phyloP scores from a whole-genome alignment of 2,329 filamentous ascomycete species.

The Stachybotrys chlorohalonatus region DNA sequence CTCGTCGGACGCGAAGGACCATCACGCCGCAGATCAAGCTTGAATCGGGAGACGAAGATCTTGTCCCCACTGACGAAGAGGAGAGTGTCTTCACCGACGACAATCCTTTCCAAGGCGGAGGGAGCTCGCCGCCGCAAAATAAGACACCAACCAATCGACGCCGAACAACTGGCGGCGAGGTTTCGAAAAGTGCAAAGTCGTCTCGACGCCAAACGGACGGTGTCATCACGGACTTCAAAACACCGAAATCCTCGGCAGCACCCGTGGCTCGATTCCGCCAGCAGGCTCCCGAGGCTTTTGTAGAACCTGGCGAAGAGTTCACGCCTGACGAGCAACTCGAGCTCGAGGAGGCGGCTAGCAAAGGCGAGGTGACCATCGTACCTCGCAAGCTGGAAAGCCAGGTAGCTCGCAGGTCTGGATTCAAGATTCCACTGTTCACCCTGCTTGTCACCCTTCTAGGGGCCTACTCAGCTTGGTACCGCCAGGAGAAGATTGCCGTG shows the following conservation, averaged over 20 bases:
- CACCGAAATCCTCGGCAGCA: conserved; percentile 50
- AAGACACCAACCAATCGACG: conserved; percentile 40
- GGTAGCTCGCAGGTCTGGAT: conserved; percentile 30
- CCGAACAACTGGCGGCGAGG: conserved; percentile 35
- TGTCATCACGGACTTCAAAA: conserved; percentile 10
- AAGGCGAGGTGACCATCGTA: conserved; percentile 38
- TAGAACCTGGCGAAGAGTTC: conserved; percentile 82
- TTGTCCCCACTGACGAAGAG: conserved; percentile 29
- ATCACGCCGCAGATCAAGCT: conserved; percentile 43
- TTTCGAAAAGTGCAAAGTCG: conserved; percentile 30
- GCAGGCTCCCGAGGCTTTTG: conserved; percentile 21
- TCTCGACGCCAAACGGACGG: conserved; percentile 36
- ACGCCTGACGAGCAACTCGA: conserved; percentile 84
- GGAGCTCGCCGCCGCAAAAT: conserved; percentile 55
- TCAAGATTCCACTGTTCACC: conserved; percentile 60
- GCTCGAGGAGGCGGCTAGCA: conserved; percentile 56
- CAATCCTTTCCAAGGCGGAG: conserved; percentile 80
- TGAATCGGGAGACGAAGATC: conserved; percentile 35
- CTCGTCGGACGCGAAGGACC: conserved; percentile 42
- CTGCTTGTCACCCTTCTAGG: conserved; percentile 61
- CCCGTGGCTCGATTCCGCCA: conserved; percentile 29
- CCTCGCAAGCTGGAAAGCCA: conserved; percentile 30
- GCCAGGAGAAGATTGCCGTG: conserved; percentile 91
- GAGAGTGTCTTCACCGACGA: conserved; percentile 71
- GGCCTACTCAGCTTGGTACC: conserved; percentile 73